Conservation (phyloP, 2,329 filamentous ascomycete genomes). For the Aureobasidium sp. region DNA sequence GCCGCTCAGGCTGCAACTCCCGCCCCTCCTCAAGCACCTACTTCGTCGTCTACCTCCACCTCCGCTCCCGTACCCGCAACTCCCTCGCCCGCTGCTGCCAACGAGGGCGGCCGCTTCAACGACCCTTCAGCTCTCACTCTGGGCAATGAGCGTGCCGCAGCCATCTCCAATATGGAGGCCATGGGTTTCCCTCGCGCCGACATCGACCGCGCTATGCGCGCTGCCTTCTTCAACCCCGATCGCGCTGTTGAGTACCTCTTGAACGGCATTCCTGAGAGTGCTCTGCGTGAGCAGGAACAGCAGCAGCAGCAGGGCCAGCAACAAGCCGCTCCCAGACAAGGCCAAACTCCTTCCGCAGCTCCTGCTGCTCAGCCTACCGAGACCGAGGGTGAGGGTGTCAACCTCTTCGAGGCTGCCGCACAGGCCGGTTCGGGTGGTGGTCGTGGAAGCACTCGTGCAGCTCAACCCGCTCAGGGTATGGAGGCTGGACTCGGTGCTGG, state of each 20-base stretch:
- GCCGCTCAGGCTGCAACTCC: conserved; percentile 41
- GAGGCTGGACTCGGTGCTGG: conserved; percentile 40
- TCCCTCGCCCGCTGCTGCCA: conserved; percentile 42
- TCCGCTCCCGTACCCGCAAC: conserved; percentile 45
- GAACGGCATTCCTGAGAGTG: conserved; percentile 81
- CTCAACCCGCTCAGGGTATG: conserved; percentile 33
- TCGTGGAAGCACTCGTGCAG: conserved; percentile 37
- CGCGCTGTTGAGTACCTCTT: conserved; percentile 94
- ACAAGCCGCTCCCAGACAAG: background rate
- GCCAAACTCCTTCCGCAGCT: conserved; percentile 31
- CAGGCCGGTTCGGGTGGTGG: conserved; percentile 53
- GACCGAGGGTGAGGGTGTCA: conserved; percentile 62
- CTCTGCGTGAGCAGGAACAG: conserved; percentile 61
- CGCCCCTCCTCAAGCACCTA: conserved; percentile 55
- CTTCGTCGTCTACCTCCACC: conserved; percentile 42
- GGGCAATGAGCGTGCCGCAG: conserved; percentile 72
- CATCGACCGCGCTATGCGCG: conserved; percentile 90
- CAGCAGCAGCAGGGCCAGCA: conserved; percentile 25
- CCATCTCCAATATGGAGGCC: conserved; percentile 86
- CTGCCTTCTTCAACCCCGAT: conserved; percentile 94
- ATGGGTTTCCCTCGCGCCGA: conserved; percentile 91
- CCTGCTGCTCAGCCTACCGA: conserved; percentile 31
- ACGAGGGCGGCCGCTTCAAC: conserved; percentile 47
- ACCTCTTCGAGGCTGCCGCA: conserved; percentile 88
- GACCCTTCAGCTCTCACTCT: conserved; percentile 79